These are phyloP conservation scores for Fomitiporia mediterranea DNA, from an alignment of 1,284 basidiomycete genomes.

Conservation along the genomic window DNA sequence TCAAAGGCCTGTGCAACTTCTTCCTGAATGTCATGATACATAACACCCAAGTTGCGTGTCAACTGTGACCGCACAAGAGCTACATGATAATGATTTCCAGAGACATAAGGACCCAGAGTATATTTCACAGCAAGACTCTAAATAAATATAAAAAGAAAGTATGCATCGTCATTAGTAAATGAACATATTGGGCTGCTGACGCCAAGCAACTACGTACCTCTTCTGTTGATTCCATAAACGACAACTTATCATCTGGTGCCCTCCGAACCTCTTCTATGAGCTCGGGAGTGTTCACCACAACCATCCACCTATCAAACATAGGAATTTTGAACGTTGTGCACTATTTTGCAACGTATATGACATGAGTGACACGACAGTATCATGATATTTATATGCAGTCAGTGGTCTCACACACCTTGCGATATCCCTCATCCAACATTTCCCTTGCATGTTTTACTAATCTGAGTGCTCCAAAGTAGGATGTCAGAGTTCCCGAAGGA, in stretches of 20 bases:
- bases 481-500: slow-evolving; percentile 4
- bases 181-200: not conserved
- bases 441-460: not conserved
- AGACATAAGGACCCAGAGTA: slow-evolving; percentile 11
- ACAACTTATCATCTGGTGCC: slow-evolving; percentile 31
- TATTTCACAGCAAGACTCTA: slow-evolving; percentile 7
- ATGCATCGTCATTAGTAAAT: not conserved
- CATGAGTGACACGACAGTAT: too few species aligned
- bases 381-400: not conserved
- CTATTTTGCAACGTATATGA: too few species aligned
- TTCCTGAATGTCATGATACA: slow-evolving; percentile 24
- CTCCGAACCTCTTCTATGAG: slow-evolving; percentile 32
- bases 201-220: slow-evolving; percentile 27
- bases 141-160: not conserved
- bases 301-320: slow-evolving; percentile 26
- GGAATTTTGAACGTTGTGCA: slow-evolving; percentile 27
- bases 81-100: slow-evolving; percentile 24
- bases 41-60: slow-evolving; percentile 23
- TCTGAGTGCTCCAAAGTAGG: slow-evolving; percentile 9
- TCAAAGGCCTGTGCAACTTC: slow-evolving; percentile 22
- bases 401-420: not conserved
- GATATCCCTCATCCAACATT: slow-evolving; percentile 6
- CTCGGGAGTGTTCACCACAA: slow-evolving; percentile 26
- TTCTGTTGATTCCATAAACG: slow-evolving; percentile 22
- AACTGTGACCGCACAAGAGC: slow-evolving; percentile 25